Evolutionary conservation across 1,139 yeast genomes (phyloP).

Genomic region (Candida tunisiensis): DNA sequence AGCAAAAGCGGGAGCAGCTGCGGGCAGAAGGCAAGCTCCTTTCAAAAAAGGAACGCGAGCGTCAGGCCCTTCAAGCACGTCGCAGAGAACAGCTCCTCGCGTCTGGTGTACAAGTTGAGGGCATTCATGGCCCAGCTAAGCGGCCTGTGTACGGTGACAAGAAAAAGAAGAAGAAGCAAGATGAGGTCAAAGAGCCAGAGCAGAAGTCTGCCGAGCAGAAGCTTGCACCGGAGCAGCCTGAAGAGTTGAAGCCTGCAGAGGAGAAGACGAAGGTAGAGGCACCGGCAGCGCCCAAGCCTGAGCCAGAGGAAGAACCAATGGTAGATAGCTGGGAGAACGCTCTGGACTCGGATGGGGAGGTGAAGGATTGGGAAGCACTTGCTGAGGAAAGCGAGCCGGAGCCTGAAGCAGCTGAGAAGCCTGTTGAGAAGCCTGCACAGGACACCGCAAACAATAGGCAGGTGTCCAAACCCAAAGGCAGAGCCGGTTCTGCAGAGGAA

Average conservation of each 20-base stretch:
- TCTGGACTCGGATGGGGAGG: slow-evolving; percentile 22
- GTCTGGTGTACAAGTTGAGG: slow-evolving; percentile 49
- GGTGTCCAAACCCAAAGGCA: slow-evolving; percentile 8
- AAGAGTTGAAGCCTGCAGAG: slow-evolving; percentile 8
- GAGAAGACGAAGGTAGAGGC: slow-evolving; percentile 10
- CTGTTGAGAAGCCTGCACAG: slow-evolving; percentile 4
- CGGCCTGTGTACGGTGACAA: slow-evolving; percentile 55
- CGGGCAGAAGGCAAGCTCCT: slow-evolving; percentile 75
- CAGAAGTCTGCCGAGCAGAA: slow-evolving; percentile 11
- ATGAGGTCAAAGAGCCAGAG: slow-evolving; percentile 8
- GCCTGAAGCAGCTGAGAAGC: slow-evolving; percentile 4
- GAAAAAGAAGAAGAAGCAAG: slow-evolving; percentile 9
- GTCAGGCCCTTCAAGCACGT: slow-evolving; percentile 69
- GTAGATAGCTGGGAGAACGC: slow-evolving; percentile 24
- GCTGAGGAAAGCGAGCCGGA: slow-evolving; percentile 5
- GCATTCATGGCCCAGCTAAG: slow-evolving; percentile 37
- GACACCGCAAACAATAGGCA: slow-evolving; percentile 3
- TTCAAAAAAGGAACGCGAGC: slow-evolving; percentile 92
- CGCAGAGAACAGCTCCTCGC: slow-evolving; percentile 78
- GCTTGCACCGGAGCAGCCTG: slow-evolving; percentile 9
- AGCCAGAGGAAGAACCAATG: slow-evolving; percentile 15
- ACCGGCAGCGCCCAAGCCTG: slow-evolving; percentile 10
- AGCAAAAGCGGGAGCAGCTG: slow-evolving; percentile 72
- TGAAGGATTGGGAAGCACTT: slow-evolving; percentile 12
- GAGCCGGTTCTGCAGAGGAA: slow-evolving; percentile 11